These are phyloP conservation scores for Mycena maculata DNA, from an alignment of 768 basidiomycete species.

Conservation along the genomic window DNA sequence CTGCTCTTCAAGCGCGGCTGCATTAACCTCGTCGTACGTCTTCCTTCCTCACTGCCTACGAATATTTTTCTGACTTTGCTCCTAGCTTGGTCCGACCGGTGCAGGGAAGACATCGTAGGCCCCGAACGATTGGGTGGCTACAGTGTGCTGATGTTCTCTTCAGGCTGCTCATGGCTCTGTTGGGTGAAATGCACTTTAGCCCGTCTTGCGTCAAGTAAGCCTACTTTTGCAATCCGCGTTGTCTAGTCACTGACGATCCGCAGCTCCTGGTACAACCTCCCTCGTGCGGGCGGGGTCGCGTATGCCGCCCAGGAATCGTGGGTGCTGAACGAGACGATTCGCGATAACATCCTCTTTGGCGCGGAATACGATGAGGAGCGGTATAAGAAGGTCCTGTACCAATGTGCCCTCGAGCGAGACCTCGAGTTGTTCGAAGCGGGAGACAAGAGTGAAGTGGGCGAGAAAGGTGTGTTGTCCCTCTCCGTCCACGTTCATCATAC, in stretches of 20 bases:
- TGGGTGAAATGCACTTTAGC: constrained; percentile 46
- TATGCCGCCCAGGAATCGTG: constrained; percentile 90
- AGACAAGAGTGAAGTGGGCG: constrained; percentile 55
- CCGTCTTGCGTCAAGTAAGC: background rate
- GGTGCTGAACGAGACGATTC: constrained; percentile 85
- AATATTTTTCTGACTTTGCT: constrained; percentile 32
- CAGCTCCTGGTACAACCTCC: constrained; percentile 76
- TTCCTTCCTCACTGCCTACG: constrained; percentile 46
- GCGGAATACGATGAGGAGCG: constrained; percentile 79
- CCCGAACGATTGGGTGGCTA: background rate
- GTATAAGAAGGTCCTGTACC: constrained; percentile 81
- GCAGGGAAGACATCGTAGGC: constrained; percentile 67
- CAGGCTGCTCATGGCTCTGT: constrained; percentile 67
- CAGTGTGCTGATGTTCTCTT: background rate
- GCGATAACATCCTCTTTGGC: constrained; percentile 88
- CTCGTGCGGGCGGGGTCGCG: constrained; percentile 75
- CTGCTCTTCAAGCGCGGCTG: constrained; percentile 63
- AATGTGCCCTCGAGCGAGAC: constrained; percentile 81
- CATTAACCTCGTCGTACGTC: constrained; percentile 70
- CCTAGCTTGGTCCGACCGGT: constrained; percentile 30
- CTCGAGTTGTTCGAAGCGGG: constrained; percentile 64
- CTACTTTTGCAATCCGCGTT: constrained; percentile 74
- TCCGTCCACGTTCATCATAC: too few species aligned
- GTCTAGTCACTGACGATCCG: constrained; percentile 57
- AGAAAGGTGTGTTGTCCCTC: constrained; percentile 50